These are phyloP conservation scores for Colletotrichum sp. DNA, from an alignment of 2,329 filamentous ascomycete genomes.

Conservation along the genomic window DNA sequence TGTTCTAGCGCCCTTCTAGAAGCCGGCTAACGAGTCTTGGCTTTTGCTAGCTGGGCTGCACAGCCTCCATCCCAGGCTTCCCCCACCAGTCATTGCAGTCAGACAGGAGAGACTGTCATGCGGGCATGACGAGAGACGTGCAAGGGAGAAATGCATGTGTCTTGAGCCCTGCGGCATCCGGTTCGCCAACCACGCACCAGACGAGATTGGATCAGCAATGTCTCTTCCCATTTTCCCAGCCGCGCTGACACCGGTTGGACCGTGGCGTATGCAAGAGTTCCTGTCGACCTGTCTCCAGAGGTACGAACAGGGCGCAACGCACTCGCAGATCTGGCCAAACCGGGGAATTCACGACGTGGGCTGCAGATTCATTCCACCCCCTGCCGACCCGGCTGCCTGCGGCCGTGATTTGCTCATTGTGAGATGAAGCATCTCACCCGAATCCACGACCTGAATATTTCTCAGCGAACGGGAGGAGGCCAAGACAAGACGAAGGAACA, in stretches of 20 bases:
- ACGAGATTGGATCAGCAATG: not conserved
- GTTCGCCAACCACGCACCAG: not conserved
- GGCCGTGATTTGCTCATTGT: not conserved
- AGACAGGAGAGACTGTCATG: not conserved
- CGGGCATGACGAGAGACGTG: not conserved
- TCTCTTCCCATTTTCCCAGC: not conserved
- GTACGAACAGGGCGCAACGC: not conserved
- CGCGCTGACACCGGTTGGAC: slow-evolving; percentile 1
- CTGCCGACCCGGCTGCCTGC: not conserved
- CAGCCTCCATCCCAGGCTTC: not conserved
- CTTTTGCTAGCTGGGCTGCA: not conserved
- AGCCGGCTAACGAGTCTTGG: not conserved
- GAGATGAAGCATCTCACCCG: not conserved
- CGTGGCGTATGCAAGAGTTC: not conserved
- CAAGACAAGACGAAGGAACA: not conserved
- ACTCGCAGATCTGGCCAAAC: not conserved
- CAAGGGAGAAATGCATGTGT: not conserved
- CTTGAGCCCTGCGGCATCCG: not conserved
- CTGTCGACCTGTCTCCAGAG: not conserved
- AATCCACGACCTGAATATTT: not conserved
- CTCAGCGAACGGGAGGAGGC: not conserved
- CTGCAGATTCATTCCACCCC: not conserved
- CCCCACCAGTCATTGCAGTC: not conserved
- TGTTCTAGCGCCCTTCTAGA: slow-evolving; percentile 22
- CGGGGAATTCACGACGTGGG: not conserved